Conservation (phyloP, 495 filamentous ascomycete species). For the Extremus antarcticus region DNA sequence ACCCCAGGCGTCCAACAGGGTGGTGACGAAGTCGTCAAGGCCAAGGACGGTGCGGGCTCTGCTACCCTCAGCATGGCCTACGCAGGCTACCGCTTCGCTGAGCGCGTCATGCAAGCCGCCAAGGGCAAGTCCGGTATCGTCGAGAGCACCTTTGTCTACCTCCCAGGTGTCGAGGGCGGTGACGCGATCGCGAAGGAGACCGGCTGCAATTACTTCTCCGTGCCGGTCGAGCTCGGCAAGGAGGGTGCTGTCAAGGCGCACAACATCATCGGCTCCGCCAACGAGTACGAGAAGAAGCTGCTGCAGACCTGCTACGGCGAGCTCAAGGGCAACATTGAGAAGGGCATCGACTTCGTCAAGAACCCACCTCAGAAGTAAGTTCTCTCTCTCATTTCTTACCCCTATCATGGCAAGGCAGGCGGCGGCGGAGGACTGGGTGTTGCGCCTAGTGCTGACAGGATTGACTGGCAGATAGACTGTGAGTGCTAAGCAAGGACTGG, state of each 20-base stretch:
- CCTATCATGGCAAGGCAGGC: not conserved
- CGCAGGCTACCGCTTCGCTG: constrained; percentile 88
- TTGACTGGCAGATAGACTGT: not conserved
- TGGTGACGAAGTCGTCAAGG: constrained; percentile 96
- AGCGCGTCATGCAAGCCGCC: constrained; percentile 78
- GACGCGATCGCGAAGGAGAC: constrained; percentile 69
- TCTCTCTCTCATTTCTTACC: not conserved
- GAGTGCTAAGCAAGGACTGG: not conserved
- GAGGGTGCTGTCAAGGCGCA: constrained; percentile 70
- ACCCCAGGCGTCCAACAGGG: constrained; percentile 78
- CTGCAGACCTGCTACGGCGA: constrained; percentile 62
- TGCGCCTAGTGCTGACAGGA: not conserved
- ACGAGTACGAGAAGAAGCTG: constrained; percentile 75
- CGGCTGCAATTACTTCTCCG: constrained; percentile 90
- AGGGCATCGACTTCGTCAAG: constrained; percentile 83
- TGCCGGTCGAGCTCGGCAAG: constrained; percentile 86
- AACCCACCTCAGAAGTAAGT: constrained; percentile 48
- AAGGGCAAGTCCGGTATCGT: constrained; percentile 84
- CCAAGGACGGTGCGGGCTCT: constrained; percentile 90
- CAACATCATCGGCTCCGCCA: constrained; percentile 63
- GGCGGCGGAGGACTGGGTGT: not conserved
- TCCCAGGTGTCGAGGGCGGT: constrained; percentile 79
- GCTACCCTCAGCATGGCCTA: constrained; percentile 97
- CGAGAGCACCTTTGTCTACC: constrained; percentile 90
- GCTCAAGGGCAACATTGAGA: constrained; percentile 83